Evolutionary conservation across 352 stramenopile species (phyloP), one percentile per base, ranked within the genome.

Genomic region (Pythium sp.): DNA sequence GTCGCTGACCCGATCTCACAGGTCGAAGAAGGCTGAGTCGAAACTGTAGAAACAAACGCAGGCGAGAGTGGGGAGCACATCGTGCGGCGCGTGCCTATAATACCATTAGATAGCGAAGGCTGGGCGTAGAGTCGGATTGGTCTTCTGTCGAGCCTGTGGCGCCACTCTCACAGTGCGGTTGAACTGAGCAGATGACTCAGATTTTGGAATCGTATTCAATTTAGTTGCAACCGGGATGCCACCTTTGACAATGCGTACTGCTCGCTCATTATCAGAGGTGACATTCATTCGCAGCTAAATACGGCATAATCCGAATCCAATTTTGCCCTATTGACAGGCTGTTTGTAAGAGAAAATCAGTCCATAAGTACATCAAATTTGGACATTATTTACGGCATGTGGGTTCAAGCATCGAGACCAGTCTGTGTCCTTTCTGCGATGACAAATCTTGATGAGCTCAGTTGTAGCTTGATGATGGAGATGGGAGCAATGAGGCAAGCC

Each of bases 401-500:
- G 30, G 30, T 32, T 32, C 30, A 32, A 32, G 30, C 30, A 32
- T 5, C 30, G 30, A 32, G 30, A 32, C 30, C 30, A 32, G 30
- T 32, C 30, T 32, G 30, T 5, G 51, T 20, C 51, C 24, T 58
- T 34, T 58, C 24, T 58, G 22, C 51, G 14, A 5, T 12, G 28
- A 32, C 12, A 22, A 20, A 32, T 36, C 51, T 58, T 36, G 51
- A 58, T 34, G 51, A 58, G 51, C 51, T 34, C 51, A 58, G 51
- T 58, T 22, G 9, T 46, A 18, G 51, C 22, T 32, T 58, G 51
- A 58, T n/a, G 51, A 58, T 20, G 24, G 51, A 18, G 28, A 30
- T 7, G 20, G 12, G 14, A 46, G 3, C 12, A 18, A 20, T 51
- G 43, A 51, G 43, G 43, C 43, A 22, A 51, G 43, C 6, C 24